These are phyloP conservation scores for Paecilomyces niveus DNA, from an alignment of 2,329 filamentous ascomycete species.

Conservation along the genomic window DNA sequence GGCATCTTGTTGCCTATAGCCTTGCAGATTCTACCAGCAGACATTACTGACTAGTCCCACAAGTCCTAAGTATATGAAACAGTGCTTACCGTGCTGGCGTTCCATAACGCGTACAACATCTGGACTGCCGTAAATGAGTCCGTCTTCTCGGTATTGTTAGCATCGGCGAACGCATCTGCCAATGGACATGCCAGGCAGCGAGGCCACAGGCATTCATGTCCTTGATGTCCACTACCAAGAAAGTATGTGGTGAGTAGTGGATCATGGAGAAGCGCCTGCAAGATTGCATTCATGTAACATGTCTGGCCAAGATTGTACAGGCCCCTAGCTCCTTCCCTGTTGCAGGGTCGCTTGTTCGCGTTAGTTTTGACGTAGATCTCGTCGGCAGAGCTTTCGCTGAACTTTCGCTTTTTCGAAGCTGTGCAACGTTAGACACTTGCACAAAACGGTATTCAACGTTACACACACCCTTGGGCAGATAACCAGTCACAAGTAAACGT, in stretches of 20 bases:
- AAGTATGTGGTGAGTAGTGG: conserved; percentile 88
- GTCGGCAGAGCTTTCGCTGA: conserved; percentile 50
- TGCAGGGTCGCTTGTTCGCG: conserved; percentile 71
- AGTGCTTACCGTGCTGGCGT: conserved; percentile 61
- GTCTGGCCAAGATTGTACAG: conserved; percentile 98
- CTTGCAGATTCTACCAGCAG: conserved; percentile 58
- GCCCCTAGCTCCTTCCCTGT: conserved; percentile 79
- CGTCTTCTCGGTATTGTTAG: conserved; percentile 57
- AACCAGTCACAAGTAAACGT: conserved; percentile 15
- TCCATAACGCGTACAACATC: conserved; percentile 85
- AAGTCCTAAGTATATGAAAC: not conserved
- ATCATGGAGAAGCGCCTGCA: conserved; percentile 91
- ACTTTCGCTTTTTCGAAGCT: conserved; percentile 28
- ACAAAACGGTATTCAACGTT: conserved; percentile 1
- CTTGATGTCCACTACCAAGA: conserved; percentile 80
- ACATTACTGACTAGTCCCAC: not conserved
- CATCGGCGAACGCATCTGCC: conserved; percentile 57
- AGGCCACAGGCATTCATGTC: conserved; percentile 59
- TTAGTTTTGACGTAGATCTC: conserved; percentile 71
- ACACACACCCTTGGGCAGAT: conserved; percentile 13
- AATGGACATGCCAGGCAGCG: conserved; percentile 55
- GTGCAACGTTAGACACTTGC: conserved; percentile 3
- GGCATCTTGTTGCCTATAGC: conserved; percentile 91
- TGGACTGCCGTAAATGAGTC: conserved; percentile 87
- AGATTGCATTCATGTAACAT: conserved; percentile 94